Evolutionary conservation across 805 yeast species (phyloP), one percentile per base, ranked within the genome.

Genomic region (Spathaspora passalidarum): DNA sequence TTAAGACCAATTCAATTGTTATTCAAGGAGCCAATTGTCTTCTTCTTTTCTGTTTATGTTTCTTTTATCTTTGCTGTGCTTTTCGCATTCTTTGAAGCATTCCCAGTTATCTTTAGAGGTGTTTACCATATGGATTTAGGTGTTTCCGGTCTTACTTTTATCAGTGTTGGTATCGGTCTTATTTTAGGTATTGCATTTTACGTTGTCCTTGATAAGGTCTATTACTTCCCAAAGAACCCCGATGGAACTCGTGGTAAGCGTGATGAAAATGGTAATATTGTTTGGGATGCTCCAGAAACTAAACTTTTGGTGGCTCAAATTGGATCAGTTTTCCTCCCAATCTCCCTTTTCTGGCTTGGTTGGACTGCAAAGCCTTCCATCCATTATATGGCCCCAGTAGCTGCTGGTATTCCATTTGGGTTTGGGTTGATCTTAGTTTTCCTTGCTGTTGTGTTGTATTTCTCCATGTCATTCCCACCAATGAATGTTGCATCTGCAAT

Each of bases 61-160:
- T 86, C 91, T 0, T 84, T 86, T 57, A 78, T 86, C 43, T 85
- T 85, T 66, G 89, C 91, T 1, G 89, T 86, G 2, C 66, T 86
- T 44, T 86, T 85, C 53, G 91, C 89, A 0, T 86, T 85, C 72
- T 86, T 86, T 56, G 91, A 85, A 62, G 90, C 90, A 3, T 84
- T 73, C 65, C 90, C 90, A 7, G 79, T 85, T 43, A 85, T 86
- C 49, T 86, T 84, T 67, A 69, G 79, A 57, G 87, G 86, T 29
- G 78, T 73, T 19, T 84, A 86, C 61, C 52, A 51, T 2, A 82
- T 85, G 88, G 58, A 56, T 34, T 49, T 67, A 1, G 91, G 89
- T 46, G 65, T 79, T 10, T 76, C 88, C 1, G 89, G 91, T 11
- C 68, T 86, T 46, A 77, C 90, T 5, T 86, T 86, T 62, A 62